phyloP scores from a whole-genome alignment of 495 filamentous ascomycete genomes.

The Hypoxylon lenormandii region DNA sequence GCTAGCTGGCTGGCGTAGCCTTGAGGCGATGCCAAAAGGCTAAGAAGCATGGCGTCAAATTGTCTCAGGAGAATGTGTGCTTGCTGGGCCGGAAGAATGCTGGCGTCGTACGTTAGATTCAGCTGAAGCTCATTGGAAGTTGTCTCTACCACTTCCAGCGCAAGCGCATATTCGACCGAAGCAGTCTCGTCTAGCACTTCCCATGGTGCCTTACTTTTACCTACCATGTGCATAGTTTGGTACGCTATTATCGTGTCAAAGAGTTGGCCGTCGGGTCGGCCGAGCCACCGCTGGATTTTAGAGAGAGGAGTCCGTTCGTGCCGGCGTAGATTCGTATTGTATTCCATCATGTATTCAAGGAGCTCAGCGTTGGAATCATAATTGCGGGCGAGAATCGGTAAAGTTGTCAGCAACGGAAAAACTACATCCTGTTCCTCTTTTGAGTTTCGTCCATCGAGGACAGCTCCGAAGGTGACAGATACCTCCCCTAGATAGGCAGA shows the following conservation, averaged over 20 bases:
- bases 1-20: slow-evolving; percentile 42
- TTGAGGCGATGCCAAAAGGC: slow-evolving; percentile 58
- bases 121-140: slow-evolving; percentile 61
- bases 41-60: slow-evolving; percentile 66
- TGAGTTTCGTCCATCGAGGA: slow-evolving; percentile 75
- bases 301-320: slow-evolving; percentile 76
- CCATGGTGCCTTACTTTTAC: slow-evolving; percentile 35
- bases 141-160: slow-evolving; percentile 75
- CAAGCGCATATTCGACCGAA: slow-evolving; percentile 70
- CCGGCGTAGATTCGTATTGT: slow-evolving; percentile 70
- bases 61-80: slow-evolving; percentile 71
- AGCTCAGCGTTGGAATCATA: slow-evolving; percentile 65
- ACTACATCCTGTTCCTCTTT: slow-evolving; percentile 64
- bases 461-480: slow-evolving; percentile 76
- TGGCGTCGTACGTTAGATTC: slow-evolving; percentile 70
- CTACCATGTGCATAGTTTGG: slow-evolving; percentile 56
- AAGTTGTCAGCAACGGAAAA: slow-evolving; percentile 79
- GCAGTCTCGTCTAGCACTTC: slow-evolving; percentile 55
- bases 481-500: slow-evolving; percentile 77
- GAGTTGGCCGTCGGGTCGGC: slow-evolving; percentile 66
- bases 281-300: slow-evolving; percentile 75
- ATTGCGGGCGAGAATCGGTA: slow-evolving; percentile 71
- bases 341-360: slow-evolving; percentile 67
- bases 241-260: slow-evolving; percentile 86
- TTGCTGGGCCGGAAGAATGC: slow-evolving; percentile 72